Percentiles rank a stretch among this genome's conserved stretches.
Evolutionary conservation across 352 stramenopile genomes (phyloP).

Genomic region (Achlya hypogyna): DNA sequence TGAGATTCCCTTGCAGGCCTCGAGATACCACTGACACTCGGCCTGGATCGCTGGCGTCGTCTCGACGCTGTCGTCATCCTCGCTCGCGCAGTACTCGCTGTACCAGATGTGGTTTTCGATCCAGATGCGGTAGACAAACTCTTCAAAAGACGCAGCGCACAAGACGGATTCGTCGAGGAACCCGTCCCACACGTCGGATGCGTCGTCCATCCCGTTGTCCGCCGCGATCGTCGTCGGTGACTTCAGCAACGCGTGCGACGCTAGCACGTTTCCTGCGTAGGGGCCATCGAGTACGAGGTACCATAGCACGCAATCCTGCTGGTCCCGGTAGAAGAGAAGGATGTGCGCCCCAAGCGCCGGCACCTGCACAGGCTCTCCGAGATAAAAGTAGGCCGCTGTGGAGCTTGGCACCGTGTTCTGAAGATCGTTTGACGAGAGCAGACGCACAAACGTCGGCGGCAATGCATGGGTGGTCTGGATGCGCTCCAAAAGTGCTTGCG

Average conservation of each 20-base stretch:
- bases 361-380: background rate
- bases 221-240: background rate
- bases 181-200: background rate
- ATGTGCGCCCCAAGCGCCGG: background rate
- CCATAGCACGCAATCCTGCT: conserved; percentile 12
- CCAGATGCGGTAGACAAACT: conserved; percentile 9
- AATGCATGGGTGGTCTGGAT: background rate
- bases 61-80: background rate
- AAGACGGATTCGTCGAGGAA: background rate
- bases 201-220: background rate
- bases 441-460: background rate
- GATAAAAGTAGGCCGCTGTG: conserved; percentile 5
- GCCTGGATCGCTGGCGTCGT: background rate
- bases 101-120: conserved; percentile 19
- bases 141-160: background rate
- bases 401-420: background rate
- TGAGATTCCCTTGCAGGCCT: background rate
- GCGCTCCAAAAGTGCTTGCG: background rate
- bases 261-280: background rate
- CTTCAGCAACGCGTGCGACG: background rate
- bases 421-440: conserved; percentile 5
- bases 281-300: conserved; percentile 11
- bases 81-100: too few species aligned
- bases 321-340: conserved; percentile 9
- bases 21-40: background rate